A percentile compares a stretch with the other conserved stretches of the same genome.
phyloP scores from a whole-genome alignment of 257 asterid species.

The Plantago ovata region DNA sequence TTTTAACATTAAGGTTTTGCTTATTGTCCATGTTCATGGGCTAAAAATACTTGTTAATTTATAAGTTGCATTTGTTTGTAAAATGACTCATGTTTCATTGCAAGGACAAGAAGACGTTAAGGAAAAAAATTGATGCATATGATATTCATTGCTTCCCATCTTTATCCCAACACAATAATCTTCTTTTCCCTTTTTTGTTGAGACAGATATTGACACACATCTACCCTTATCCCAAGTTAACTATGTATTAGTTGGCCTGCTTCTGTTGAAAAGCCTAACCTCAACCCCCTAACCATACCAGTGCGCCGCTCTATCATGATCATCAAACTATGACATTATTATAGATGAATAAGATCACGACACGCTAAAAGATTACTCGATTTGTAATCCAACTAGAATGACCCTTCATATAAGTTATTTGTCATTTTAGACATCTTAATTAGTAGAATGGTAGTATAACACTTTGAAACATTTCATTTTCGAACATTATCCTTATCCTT shows the following conservation, averaged over 20 bases:
- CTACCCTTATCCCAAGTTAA: neutral
- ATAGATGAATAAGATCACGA: no score
- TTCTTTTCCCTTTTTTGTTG: neutral
- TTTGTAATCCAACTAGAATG: no score
- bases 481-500: no score
- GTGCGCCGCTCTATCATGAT: neutral
- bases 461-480: no score
- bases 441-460: no score
- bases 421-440: no score
- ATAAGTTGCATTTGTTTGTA: neutral
- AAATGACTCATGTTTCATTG: neutral
- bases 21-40: neutral
- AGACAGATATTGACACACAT: conserved; percentile 8
- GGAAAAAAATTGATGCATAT: no score
- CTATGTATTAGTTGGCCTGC: neutral
- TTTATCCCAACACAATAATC: conserved; percentile 11
- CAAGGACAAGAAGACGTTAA: no score
- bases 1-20: neutral
- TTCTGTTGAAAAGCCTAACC: neutral
- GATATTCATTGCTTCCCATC: neutral
- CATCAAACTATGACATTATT: no score
- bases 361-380: no score
- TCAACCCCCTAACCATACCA: conserved; percentile 1
- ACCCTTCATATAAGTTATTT: no score
- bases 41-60: neutral